Evolutionary conservation across 1,284 basidiomycete species (phyloP).

Genomic region (Kalmanozyma brasiliensis): DNA sequence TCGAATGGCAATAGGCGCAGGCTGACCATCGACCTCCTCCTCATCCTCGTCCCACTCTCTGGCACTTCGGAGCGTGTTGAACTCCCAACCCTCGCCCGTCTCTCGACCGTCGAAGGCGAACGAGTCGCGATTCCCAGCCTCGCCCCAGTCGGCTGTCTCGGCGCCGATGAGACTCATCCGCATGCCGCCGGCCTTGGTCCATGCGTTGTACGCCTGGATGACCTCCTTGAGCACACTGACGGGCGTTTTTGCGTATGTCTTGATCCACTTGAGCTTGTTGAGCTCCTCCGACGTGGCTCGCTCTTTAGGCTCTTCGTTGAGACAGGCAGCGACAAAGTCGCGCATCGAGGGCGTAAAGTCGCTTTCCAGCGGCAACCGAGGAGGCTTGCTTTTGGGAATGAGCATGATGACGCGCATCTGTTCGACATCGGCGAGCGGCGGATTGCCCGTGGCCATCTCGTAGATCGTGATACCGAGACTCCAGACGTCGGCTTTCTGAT

Average conservation of each 20-base stretch:
- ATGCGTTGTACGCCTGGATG: slow-evolving; percentile 78
- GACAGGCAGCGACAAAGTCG: slow-evolving; percentile 86
- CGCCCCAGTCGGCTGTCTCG: slow-evolving; percentile 49
- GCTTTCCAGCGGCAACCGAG: slow-evolving; percentile 80
- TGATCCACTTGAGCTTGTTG: slow-evolving; percentile 91
- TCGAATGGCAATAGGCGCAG: slow-evolving; percentile 36
- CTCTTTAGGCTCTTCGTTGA: slow-evolving; percentile 84
- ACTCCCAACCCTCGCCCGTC: slow-evolving; percentile 57
- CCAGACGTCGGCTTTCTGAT: slow-evolving; percentile 59
- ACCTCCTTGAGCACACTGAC: slow-evolving; percentile 79
- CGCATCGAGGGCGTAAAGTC: slow-evolving; percentile 82
- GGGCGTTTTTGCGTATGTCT: slow-evolving; percentile 77
- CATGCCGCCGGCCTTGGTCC: slow-evolving; percentile 82
- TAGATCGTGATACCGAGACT: slow-evolving; percentile 54
- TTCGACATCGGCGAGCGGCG: slow-evolving; percentile 69
- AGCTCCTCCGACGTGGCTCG: slow-evolving; percentile 90
- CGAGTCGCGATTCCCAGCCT: slow-evolving; percentile 51
- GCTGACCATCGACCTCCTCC: slow-evolving; percentile 15
- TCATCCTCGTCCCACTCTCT: slow-evolving; percentile 42
- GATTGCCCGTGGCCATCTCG: slow-evolving; percentile 57
- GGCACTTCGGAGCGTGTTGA: slow-evolving; percentile 36
- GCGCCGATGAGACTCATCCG: slow-evolving; percentile 76
- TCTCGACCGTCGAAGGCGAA: slow-evolving; percentile 56
- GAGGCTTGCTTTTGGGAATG: slow-evolving; percentile 87
- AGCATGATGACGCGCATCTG: slow-evolving; percentile 89